Evolutionary conservation across 148 eudicot genomes (phyloP).

Genomic region (Simmondsia chinensis): DNA sequence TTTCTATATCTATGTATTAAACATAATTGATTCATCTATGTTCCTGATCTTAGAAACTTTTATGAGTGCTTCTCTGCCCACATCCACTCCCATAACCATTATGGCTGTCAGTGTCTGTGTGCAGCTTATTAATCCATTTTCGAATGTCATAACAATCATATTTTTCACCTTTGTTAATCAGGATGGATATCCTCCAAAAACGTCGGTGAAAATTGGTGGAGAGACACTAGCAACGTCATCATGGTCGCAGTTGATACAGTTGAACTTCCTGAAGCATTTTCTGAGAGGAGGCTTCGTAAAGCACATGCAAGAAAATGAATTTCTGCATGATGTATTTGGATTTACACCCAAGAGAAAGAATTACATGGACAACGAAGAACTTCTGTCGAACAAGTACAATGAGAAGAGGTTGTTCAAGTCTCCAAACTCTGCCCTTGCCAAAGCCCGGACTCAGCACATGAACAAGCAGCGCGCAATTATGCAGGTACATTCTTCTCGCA

Average conservation of each 20-base stretch:
- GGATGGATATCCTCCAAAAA: constrained; percentile 68
- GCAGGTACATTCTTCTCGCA: constrained; percentile 27
- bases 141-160: no score
- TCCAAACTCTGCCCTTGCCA: constrained; percentile 65
- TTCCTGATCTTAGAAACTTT: no score
- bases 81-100: no score
- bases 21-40: no score
- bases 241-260: constrained; percentile 79
- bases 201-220: constrained; percentile 66
- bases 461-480: constrained; percentile 68
- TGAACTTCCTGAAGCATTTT: constrained; percentile 74
- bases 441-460: constrained; percentile 69
- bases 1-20: no score
- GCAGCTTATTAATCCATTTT: no score
- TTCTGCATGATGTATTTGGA: constrained; percentile 81
- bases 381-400: constrained; percentile 16
- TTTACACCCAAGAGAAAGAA: constrained; percentile 59
- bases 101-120: no score
- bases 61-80: no score
- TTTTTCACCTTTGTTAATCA: no score
- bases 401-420: constrained; percentile 85
- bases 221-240: constrained; percentile 42
- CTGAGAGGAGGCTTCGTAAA: constrained; percentile 82
- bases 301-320: constrained; percentile 81
- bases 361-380: constrained; percentile 26